These are phyloP conservation scores for Suillus lakei DNA, from an alignment of 768 basidiomycete species.

Conservation along the genomic window DNA sequence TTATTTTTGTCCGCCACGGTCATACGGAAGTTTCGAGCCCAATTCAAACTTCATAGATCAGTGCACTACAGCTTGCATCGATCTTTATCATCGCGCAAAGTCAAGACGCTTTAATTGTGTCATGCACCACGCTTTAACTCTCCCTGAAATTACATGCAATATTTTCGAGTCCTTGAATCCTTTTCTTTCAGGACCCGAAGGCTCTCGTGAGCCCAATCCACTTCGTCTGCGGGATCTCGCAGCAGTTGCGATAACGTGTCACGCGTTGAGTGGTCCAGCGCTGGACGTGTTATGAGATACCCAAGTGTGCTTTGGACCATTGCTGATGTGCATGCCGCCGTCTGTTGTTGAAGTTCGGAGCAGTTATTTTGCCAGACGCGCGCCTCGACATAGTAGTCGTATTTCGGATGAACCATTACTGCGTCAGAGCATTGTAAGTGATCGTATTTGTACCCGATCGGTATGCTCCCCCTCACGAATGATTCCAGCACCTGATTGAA, in stretches of 20 bases:
- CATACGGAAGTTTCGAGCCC: too few species aligned
- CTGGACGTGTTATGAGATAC: slow-evolving; percentile 10
- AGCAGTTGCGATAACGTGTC: slow-evolving; percentile 11
- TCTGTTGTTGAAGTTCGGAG: not conserved
- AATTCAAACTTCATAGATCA: too few species aligned
- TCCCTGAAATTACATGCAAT: too few species aligned
- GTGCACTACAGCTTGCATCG: too few species aligned
- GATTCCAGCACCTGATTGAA: not conserved
- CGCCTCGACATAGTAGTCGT: not conserved
- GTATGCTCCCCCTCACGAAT: not conserved
- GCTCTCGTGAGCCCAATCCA: not conserved
- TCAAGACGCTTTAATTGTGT: too few species aligned
- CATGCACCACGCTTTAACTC: too few species aligned
- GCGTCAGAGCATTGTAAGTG: not conserved
- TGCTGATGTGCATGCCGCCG: slow-evolving; percentile 5
- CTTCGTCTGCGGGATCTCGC: slow-evolving; percentile 1
- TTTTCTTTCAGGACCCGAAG: not conserved
- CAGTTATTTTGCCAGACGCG: not conserved
- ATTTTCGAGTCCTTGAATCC: too few species aligned
- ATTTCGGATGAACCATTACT: too few species aligned
- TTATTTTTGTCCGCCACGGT: too few species aligned
- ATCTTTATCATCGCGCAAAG: too few species aligned
- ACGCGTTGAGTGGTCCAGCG: slow-evolving; percentile 3
- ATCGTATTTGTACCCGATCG: not conserved
- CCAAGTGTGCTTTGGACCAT: not conserved